These are phyloP conservation scores for Phytopythium aichiense DNA, from an alignment of 352 stramenopile species.

Conservation along the genomic window DNA sequence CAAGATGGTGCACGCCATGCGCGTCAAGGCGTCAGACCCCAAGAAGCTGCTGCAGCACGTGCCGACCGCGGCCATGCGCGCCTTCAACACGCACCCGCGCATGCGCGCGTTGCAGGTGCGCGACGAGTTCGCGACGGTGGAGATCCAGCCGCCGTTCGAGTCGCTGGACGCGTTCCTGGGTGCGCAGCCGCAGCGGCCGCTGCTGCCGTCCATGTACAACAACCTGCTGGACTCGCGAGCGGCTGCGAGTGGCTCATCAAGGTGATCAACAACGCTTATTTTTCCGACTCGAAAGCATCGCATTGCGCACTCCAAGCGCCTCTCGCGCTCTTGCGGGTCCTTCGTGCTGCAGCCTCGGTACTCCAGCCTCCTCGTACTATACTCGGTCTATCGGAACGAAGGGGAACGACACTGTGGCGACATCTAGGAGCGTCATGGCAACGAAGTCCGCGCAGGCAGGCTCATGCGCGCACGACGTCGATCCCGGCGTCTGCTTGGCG, in stretches of 20 bases:
- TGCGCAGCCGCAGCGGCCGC: neutral
- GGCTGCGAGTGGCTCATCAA: constrained; percentile 23
- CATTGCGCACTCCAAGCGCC: neutral
- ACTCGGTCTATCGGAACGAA: neutral
- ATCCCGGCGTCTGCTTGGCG: neutral
- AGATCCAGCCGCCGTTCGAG: constrained; percentile 33
- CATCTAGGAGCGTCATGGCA: neutral
- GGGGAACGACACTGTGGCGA: neutral
- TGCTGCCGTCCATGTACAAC: constrained; percentile 25
- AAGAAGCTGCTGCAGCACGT: constrained; percentile 25
- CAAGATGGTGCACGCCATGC: constrained; percentile 31
- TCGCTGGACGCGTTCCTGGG: constrained; percentile 14
- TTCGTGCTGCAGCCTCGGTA: neutral
- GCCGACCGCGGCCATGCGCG: constrained; percentile 41
- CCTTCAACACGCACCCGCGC: constrained; percentile 57
- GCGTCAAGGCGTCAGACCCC: constrained; percentile 6
- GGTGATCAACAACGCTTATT: neutral
- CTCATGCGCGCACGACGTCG: constrained; percentile 5
- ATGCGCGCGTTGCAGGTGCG: constrained; percentile 42
- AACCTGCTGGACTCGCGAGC: constrained; percentile 17
- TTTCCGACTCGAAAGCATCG: neutral
- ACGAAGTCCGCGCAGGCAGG: neutral
- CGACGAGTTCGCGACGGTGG: constrained; percentile 29
- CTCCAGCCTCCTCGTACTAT: neutral
- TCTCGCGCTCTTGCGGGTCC: neutral